Evolutionary conservation across 2,329 filamentous ascomycete genomes (phyloP), one percentile per base, ranked within the genome.

Genomic region (Pseudocercospora musae): DNA sequence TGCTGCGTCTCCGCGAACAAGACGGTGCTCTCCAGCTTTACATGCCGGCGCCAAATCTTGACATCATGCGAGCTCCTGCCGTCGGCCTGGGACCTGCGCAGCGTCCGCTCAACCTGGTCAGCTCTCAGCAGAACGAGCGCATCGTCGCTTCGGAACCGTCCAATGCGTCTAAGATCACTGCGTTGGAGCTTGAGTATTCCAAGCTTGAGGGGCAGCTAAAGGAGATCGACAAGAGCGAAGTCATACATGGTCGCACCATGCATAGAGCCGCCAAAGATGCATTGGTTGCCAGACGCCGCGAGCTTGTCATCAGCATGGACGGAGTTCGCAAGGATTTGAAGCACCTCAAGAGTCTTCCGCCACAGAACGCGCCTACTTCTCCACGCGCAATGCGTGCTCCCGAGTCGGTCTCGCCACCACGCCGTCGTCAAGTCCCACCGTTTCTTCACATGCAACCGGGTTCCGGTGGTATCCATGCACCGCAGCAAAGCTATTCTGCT

Each of bases 221-320:
- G 62, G 70, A 73, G n/a, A 63, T 77, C 37, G 70, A 77, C 70
- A 75, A 75, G 67, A 71, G 70, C 2, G 75, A 77, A 59, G 75
- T 75, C 23, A 67, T 76, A 21, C 72, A 76, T 56, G 71, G 73
- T 31, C 68, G 69, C 40, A 66, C 67, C 11, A 73, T 77, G 72
- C 62, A 64, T 31, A 70, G 69, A 56, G 64, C 62, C 42, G 70
- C 72, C 29, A 74, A 69, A 63, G 67, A 71, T 9, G 70, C 70
- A 37, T 69, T 77, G 8, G 62, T 75, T 33, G 64, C 68, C 29
- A 73, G 71, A 62, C 74, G 74, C 42, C 70, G 72, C 25, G 71
- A 75, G 44, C 67, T 77, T 21, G 71, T 76, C 56, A 67, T 58
- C 40, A 64, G 64, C 21, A 64, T 74, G 64, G 75, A 77, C 68